Evolutionary conservation across 805 yeast species (phyloP).

Genomic region (Yueomyces sinensis): DNA sequence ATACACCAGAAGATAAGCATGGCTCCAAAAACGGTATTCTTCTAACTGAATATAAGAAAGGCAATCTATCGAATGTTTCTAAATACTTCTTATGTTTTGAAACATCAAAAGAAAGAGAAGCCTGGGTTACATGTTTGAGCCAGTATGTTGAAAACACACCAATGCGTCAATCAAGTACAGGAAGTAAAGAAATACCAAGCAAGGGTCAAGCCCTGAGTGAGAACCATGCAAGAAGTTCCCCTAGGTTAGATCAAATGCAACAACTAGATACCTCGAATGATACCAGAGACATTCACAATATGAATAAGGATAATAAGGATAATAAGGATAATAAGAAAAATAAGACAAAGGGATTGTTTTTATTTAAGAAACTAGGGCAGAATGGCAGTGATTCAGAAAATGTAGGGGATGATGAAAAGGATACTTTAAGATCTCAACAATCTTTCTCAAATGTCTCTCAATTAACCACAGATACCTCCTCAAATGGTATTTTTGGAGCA

Average conservation of each 20-base stretch:
- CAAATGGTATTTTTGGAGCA: slow-evolving; percentile 54
- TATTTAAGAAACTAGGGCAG: slow-evolving; percentile 30
- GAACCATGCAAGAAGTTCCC: background rate
- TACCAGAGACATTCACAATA: background rate
- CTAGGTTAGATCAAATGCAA: background rate
- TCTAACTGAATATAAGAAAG: slow-evolving; percentile 29
- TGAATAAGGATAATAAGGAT: background rate
- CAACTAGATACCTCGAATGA: background rate
- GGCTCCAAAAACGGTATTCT: slow-evolving; percentile 26
- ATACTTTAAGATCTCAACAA: slow-evolving; percentile 4
- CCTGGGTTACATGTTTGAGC: slow-evolving; percentile 45
- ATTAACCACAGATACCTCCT: slow-evolving; percentile 9
- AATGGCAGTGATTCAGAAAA: background rate
- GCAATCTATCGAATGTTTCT: slow-evolving; percentile 26
- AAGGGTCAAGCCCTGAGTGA: background rate
- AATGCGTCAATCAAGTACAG: slow-evolving; percentile 3
- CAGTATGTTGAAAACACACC: slow-evolving; percentile 16
- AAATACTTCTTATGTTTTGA: slow-evolving; percentile 69
- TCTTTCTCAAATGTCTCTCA: background rate
- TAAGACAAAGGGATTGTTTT: slow-evolving; percentile 48
- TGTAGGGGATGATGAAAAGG: slow-evolving; percentile 2
- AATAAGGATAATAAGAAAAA: slow-evolving; percentile 12
- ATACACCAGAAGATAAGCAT: slow-evolving; percentile 24
- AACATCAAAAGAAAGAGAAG: slow-evolving; percentile 60
- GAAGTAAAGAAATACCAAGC: slow-evolving; percentile 1